Evolutionary conservation across 805 yeast genomes (phyloP), one percentile per base, ranked within the genome.

Genomic region (Blastobotrys attinorum): DNA sequence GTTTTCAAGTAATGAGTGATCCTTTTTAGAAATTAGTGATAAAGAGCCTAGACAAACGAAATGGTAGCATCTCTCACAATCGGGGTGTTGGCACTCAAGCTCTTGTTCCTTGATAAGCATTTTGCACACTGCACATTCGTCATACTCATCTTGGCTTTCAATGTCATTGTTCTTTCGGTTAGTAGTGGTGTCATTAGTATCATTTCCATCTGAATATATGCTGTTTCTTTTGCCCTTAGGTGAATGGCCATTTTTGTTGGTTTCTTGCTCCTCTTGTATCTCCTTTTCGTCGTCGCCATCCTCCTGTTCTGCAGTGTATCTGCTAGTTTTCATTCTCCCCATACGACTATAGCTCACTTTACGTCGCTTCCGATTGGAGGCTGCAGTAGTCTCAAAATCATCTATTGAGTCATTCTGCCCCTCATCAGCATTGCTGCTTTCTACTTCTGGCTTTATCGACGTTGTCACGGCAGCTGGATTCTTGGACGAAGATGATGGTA

Each of bases 41-140:
- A 82, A 51, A 2, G 82, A 82, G 11, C 62, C 63, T n/a, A 87
- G 64, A 57, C 95, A 87, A 32, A 65, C 63, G 62, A 70, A 67
- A 60, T 89, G 96, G 60, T 66, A 86, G 1, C 76, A 72, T 41
- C 71, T 72, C 46, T 81, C 77, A 57, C 96, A 89, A 31, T 82
- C 82, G 52, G 80, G 7, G 11, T 25, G 7, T 7, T 7, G 84
- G 60, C 96, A 89, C 3, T 47, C 23, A 48, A 51, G 45, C 47
- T 37, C 16, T n/a, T 21, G 17, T 18, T 25, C 44, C 6, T 17
- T 37, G 3, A 15, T 2, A 8, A 13, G 31, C 34, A 11, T 31
- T n/a, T 31, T 31, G 34, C 34, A 31, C 15, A 31, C 34, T 11
- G 15, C 5, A 15, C 34, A 31, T 11, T 15, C 44, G 4, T 40